Conservation (phyloP, 805 yeast genomes). For the Maudiozyma serrabonitensis region DNA sequence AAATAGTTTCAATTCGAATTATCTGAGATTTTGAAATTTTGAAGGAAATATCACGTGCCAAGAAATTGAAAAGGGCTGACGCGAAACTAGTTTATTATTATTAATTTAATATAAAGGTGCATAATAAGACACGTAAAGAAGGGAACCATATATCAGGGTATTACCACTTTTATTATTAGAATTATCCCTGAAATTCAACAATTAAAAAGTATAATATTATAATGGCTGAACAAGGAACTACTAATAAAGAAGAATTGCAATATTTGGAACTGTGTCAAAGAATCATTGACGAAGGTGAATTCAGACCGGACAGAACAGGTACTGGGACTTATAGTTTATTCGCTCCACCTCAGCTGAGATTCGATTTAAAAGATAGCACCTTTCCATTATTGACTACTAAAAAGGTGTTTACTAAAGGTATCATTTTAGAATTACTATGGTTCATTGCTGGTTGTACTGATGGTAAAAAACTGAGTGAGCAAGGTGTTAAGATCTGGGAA, state of each 20-base stretch:
- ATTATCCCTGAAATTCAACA: not conserved
- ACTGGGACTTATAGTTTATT: slow-evolving; percentile 88
- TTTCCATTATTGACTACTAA: slow-evolving; percentile 92
- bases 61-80: too few species aligned
- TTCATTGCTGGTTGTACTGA: slow-evolving; percentile 85
- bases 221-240: not conserved
- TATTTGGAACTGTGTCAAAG: slow-evolving; percentile 72
- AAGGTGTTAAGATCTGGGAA: slow-evolving; percentile 97
- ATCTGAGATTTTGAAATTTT: too few species aligned
- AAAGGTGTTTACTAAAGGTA: slow-evolving; percentile 81
- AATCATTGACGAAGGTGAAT: slow-evolving; percentile 78
- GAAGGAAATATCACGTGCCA: too few species aligned
- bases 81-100: too few species aligned
- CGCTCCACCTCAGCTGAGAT: slow-evolving; percentile 93
- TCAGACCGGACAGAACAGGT: slow-evolving; percentile 93
- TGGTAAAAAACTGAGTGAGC: slow-evolving; percentile 63
- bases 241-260: slow-evolving; percentile 57
- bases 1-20: too few species aligned
- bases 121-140: too few species aligned
- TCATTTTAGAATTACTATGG: slow-evolving; percentile 87
- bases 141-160: too few species aligned
- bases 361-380: slow-evolving; percentile 56
- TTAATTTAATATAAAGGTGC: too few species aligned
- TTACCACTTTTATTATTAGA: too few species aligned
- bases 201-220: not conserved